Percentiles rank a stretch among this genome's conserved stretches.
Conservation (phyloP, 2,329 filamentous ascomycete genomes). For the Fusarium sublunatum region DNA sequence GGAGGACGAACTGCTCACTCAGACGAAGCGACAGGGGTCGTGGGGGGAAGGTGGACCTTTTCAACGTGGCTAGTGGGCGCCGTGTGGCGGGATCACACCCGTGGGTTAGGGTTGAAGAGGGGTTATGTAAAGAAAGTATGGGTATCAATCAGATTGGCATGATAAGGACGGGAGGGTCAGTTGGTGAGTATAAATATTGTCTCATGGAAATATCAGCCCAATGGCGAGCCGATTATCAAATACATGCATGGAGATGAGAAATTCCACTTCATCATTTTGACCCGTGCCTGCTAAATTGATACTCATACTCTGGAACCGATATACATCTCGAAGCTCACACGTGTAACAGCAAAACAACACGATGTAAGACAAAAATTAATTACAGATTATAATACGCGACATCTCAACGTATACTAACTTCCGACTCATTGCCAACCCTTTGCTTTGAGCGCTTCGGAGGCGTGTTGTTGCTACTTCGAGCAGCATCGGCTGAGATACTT, state of each 20-base stretch:
- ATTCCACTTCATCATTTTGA: no score
- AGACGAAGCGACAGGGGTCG: constrained; percentile 33
- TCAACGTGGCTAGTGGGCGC: constrained; percentile 23
- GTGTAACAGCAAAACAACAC: not conserved
- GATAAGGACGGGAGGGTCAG: no score
- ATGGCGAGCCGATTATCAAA: no score
- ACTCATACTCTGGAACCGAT: constrained; percentile 1
- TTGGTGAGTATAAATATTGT: no score
- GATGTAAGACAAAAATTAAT: not conserved
- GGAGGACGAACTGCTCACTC: constrained; percentile 20
- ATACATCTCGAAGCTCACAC: constrained; percentile 1
- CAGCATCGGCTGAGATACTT: constrained; percentile 12
- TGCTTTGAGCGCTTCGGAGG: constrained; percentile 22
- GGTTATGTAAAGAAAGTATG: not conserved
- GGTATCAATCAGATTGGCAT: not conserved
- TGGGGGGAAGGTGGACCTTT: constrained; percentile 18
- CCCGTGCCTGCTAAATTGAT: not conserved
- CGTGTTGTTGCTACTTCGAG: not conserved
- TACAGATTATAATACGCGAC: not conserved
- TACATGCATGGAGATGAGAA: no score
- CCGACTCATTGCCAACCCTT: not conserved
- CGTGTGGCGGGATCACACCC: constrained; percentile 24
- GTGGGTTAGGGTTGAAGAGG: constrained; percentile 38
- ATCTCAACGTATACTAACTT: not conserved
- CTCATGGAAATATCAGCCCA: no score